These are phyloP conservation scores for Mallotus nudiflorus DNA, from an alignment of 345 rosid species.

Conservation along the genomic window DNA sequence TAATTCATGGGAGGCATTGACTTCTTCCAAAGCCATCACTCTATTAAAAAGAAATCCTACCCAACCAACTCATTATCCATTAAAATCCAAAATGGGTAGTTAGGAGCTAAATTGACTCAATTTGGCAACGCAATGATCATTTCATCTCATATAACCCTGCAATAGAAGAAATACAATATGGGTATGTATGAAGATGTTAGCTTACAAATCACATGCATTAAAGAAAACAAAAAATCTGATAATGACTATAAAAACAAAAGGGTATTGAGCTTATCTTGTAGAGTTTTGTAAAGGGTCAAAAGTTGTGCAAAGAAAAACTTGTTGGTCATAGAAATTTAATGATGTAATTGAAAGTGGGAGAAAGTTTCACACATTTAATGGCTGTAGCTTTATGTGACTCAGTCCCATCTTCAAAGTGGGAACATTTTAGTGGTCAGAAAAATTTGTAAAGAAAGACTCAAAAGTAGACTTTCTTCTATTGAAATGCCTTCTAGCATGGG, in stretches of 20 bases:
- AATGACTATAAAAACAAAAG: not conserved
- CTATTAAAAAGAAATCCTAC: not conserved
- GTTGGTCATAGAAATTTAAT: not conserved
- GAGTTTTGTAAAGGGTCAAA: not conserved
- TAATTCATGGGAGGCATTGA: constrained; percentile 5
- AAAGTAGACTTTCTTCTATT: not conserved
- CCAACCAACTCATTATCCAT: not conserved
- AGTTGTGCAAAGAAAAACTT: not conserved
- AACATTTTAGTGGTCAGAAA: not conserved
- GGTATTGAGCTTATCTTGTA: not conserved
- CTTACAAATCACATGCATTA: no score
- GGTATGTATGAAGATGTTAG: no score
- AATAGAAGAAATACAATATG: no score
- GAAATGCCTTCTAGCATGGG: not conserved
- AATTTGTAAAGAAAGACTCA: not conserved
- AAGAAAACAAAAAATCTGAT: not conserved
- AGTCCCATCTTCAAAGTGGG: not conserved
- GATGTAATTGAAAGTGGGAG: not conserved
- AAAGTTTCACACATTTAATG: not conserved
- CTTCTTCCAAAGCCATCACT: not conserved
- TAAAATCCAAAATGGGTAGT: not conserved
- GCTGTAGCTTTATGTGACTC: not conserved
- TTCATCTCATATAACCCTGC: no score
- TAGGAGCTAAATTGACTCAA: not conserved
- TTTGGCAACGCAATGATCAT: not conserved